Evolutionary conservation across 2,329 filamentous ascomycete species (phyloP).

Genomic region (Cladosporium colombiae): DNA sequence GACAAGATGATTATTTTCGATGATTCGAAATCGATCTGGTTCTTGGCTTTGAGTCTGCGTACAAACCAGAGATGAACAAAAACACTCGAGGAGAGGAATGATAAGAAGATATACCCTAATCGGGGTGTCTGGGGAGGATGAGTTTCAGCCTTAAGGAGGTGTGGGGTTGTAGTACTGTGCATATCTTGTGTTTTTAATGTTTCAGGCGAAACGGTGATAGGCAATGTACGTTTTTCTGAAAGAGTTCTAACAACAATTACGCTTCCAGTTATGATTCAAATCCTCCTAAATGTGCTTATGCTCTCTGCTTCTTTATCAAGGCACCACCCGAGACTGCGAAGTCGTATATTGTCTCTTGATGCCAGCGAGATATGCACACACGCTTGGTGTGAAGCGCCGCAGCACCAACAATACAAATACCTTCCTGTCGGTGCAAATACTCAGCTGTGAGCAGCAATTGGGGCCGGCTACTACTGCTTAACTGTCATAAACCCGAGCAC

Average conservation of each 20-base stretch:
- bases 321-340: no score
- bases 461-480: no score
- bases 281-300: not conserved
- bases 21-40: not conserved
- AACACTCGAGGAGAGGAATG: not conserved
- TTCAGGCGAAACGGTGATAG: conserved; percentile 10
- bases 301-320: not conserved
- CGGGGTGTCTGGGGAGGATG: conserved; percentile 20
- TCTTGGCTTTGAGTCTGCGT: conserved; percentile 9
- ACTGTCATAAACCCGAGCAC: no score
- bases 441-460: not conserved
- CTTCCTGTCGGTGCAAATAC: not conserved
- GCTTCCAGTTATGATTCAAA: no score
- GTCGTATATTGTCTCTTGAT: no score
- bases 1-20: not conserved
- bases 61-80: conserved; percentile 1
- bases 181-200: conserved; percentile 10
- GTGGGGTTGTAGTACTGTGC: conserved; percentile 16
- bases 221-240: conserved; percentile 16
- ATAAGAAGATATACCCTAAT: conserved; percentile 17
- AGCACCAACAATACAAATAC: not conserved
- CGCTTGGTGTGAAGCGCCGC: not conserved
- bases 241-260: not conserved
- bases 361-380: not conserved
- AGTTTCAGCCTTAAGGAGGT: not conserved